phyloP scores from a whole-genome alignment of 1,284 basidiomycete species.

The Earliella scabrosa region DNA sequence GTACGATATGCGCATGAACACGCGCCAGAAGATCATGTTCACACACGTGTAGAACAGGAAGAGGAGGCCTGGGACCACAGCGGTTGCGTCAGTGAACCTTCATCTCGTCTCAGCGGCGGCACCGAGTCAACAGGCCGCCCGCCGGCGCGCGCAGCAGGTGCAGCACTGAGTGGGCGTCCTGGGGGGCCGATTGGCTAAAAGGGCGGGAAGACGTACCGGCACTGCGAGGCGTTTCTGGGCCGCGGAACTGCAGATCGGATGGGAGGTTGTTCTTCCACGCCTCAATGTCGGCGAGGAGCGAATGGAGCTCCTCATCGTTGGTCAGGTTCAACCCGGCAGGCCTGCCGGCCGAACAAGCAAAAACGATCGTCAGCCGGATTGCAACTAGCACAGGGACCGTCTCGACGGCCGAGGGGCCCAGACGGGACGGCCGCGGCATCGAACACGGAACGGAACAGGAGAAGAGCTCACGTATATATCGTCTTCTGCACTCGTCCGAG shows the following conservation, averaged over 20 bases:
- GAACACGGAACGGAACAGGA: slow-evolving; percentile 6
- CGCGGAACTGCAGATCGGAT: slow-evolving; percentile 74
- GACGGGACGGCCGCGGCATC: slow-evolving; percentile 12
- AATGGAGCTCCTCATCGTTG: slow-evolving; percentile 76
- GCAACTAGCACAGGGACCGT: slow-evolving; percentile 3
- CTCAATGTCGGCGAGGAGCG: slow-evolving; percentile 76
- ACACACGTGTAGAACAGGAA: slow-evolving; percentile 88
- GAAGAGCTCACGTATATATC: slow-evolving; percentile 77
- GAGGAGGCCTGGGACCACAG: slow-evolving; percentile 83
- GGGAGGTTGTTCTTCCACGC: slow-evolving; percentile 80
- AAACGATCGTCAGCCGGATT: slow-evolving; percentile 16
- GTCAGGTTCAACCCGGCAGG: slow-evolving; percentile 85
- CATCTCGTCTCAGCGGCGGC: too few species aligned
- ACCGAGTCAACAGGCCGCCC: too few species aligned
- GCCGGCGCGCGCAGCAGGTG: slow-evolving; percentile 2
- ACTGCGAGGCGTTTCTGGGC: slow-evolving; percentile 60
- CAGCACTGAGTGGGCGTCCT: too few species aligned
- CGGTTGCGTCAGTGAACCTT: too few species aligned
- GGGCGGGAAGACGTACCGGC: slow-evolving; percentile 58
- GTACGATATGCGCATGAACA: slow-evolving; percentile 95
- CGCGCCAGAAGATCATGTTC: slow-evolving; percentile 90
- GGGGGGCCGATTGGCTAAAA: slow-evolving; percentile 1
- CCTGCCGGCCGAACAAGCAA: slow-evolving; percentile 45
- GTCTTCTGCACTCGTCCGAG: slow-evolving; percentile 88
- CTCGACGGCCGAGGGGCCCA: slow-evolving; percentile 9